A percentile compares a stretch with the other conserved stretches of the same genome.
Evolutionary conservation across 225 moss, liverwort and hornwort genomes (phyloP).

Genomic region (Thuidium tamariscinum): DNA sequence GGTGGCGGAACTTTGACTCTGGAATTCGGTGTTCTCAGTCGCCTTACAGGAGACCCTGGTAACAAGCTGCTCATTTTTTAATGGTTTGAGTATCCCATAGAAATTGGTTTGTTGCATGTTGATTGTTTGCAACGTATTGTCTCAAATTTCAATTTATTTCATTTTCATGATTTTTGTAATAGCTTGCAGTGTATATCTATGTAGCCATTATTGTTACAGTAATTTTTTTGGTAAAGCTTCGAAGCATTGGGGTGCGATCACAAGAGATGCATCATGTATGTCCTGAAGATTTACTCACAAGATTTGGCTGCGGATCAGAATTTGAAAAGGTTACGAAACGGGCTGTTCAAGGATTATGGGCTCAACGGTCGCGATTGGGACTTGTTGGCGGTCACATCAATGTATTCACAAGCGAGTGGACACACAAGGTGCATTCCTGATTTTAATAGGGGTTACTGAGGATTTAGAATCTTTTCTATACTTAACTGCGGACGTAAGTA

Average conservation of each 20-base stretch:
- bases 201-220: neutral
- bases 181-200: neutral
- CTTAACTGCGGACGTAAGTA: neutral
- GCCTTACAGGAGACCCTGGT: constrained; percentile 84
- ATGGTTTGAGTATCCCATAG: neutral
- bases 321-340: constrained; percentile 77
- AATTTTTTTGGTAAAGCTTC: neutral
- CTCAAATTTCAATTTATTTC: neutral
- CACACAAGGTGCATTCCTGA: constrained; percentile 61
- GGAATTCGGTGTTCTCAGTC: constrained; percentile 91
- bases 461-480: neutral
- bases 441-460: neutral
- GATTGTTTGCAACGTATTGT: neutral
- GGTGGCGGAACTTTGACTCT: constrained; percentile 94
- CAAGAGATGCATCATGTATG: neutral
- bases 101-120: neutral
- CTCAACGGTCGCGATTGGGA: constrained; percentile 72
- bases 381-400: constrained; percentile 96
- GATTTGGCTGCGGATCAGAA: constrained; percentile 26
- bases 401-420: constrained; percentile 93
- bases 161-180: neutral
- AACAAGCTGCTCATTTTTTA: neutral
- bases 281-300: neutral
- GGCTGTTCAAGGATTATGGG: constrained; percentile 87
- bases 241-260: neutral